Percentiles rank a stretch among this genome's conserved stretches.
Evolutionary conservation across 139 green algal genomes (phyloP).

Genomic region (Chlamydomonas asymmetrica): DNA sequence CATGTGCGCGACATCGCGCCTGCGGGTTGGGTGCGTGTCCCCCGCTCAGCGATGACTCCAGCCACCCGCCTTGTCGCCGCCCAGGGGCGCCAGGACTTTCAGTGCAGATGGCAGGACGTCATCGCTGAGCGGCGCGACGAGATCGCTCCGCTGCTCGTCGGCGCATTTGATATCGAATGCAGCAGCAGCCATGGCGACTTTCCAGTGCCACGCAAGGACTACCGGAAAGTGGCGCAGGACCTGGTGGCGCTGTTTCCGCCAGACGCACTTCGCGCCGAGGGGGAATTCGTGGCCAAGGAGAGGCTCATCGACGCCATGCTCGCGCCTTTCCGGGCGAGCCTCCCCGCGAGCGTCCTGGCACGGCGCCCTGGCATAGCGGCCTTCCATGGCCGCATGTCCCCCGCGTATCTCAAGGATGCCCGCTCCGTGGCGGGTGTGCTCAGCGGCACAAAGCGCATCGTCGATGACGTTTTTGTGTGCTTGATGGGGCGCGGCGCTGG

Average conservation of each 20-base stretch:
- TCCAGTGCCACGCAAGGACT: slow-evolving; percentile 15
- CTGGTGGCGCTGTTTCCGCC: background rate
- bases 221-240: slow-evolving; percentile 3
- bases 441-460: too few relatives aligned
- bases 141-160: slow-evolving; percentile 10
- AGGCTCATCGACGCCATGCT: too few relatives aligned
- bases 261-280: background rate
- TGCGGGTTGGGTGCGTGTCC: slow-evolving; percentile 17
- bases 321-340: too few relatives aligned
- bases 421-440: too few relatives aligned
- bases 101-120: background rate
- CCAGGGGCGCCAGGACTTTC: background rate
- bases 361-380: too few relatives aligned
- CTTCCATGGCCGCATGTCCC: too few relatives aligned
- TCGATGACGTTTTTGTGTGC: background rate
- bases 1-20: slow-evolving; percentile 5
- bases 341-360: too few relatives aligned
- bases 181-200: slow-evolving; percentile 32
- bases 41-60: too few relatives aligned
- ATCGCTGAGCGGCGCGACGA: background rate
- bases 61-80: background rate
- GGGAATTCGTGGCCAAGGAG: too few relatives aligned
- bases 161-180: slow-evolving; percentile 35
- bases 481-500: background rate
- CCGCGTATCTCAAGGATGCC: too few relatives aligned